Percentiles rank a stretch among this genome's conserved stretches.
phyloP scores from a whole-genome alignment of 2,329 filamentous ascomycete genomes.

The Mariannaea elegans region DNA sequence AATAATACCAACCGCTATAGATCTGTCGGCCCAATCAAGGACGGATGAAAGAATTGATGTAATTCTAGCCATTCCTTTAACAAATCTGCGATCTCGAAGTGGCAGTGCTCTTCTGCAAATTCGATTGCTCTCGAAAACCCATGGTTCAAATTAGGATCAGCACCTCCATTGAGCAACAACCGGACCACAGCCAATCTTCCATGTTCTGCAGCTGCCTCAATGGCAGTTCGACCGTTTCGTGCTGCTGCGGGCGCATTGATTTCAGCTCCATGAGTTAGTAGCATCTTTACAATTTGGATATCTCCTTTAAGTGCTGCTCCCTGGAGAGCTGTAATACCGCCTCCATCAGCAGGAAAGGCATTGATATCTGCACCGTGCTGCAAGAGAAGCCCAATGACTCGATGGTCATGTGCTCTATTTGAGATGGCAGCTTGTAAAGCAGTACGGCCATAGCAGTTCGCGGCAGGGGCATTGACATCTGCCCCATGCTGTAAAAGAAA shows the following conservation, averaged over 20 bases:
- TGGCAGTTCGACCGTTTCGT: background rate
- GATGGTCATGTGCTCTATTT: background rate
- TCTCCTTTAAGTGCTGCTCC: background rate
- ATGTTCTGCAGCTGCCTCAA: conserved; percentile 17
- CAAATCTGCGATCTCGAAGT: background rate
- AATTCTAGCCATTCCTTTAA: too few relatives aligned
- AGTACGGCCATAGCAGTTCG: background rate
- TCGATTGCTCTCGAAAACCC: background rate
- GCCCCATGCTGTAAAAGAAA: background rate
- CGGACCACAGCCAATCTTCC: conserved; percentile 17
- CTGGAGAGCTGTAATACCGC: conserved; percentile 11
- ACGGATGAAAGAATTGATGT: too few relatives aligned
- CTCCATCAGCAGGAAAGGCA: background rate
- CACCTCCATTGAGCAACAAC: conserved; percentile 7
- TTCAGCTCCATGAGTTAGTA: background rate
- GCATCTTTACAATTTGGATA: background rate
- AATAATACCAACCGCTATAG: too few relatives aligned
- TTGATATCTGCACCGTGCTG: background rate
- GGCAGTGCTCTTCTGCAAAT: background rate
- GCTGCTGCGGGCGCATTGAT: background rate
- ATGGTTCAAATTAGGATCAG: too few relatives aligned
- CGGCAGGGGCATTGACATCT: background rate
- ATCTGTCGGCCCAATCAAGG: too few relatives aligned
- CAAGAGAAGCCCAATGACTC: background rate
- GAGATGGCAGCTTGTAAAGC: conserved; percentile 1